These are phyloP conservation scores for Xylariaceae sp. DNA, from an alignment of 2,329 filamentous ascomycete species.

Conservation along the genomic window DNA sequence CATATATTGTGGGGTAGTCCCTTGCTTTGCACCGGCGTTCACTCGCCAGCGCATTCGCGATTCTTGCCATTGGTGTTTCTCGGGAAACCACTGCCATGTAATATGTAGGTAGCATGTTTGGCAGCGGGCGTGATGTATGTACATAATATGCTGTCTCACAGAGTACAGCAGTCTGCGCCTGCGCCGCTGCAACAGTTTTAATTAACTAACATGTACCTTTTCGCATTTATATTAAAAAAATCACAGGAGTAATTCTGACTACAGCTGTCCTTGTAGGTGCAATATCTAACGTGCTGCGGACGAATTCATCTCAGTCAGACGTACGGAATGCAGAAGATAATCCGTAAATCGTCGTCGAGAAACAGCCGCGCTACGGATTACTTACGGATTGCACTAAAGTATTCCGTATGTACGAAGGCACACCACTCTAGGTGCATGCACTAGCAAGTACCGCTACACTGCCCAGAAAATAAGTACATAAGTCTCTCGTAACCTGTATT, in stretches of 20 bases:
- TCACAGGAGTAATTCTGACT: not conserved
- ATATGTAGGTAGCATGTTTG: not conserved
- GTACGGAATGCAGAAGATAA: not conserved
- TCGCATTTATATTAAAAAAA: not conserved
- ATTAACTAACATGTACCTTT: not conserved
- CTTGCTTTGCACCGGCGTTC: not conserved
- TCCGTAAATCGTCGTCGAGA: no score
- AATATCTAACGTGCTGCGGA: no score
- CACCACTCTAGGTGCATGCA: no score
- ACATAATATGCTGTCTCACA: conserved; percentile 13
- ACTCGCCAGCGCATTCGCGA: not conserved
- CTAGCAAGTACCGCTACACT: no score
- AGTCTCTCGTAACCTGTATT: no score
- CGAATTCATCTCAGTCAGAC: not conserved
- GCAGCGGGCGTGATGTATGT: not conserved
- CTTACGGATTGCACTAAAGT: no score
- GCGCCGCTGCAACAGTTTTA: conserved; percentile 6
- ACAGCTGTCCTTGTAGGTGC: not conserved
- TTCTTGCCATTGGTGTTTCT: not conserved
- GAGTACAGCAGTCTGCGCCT: conserved; percentile 11
- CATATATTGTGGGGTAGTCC: not conserved
- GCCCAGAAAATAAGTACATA: no score
- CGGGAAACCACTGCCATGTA: not conserved
- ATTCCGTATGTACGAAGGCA: no score
- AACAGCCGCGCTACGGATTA: no score